Evolutionary conservation across 345 rosid genomes (phyloP).

Genomic region (Populus ilicifolia): DNA sequence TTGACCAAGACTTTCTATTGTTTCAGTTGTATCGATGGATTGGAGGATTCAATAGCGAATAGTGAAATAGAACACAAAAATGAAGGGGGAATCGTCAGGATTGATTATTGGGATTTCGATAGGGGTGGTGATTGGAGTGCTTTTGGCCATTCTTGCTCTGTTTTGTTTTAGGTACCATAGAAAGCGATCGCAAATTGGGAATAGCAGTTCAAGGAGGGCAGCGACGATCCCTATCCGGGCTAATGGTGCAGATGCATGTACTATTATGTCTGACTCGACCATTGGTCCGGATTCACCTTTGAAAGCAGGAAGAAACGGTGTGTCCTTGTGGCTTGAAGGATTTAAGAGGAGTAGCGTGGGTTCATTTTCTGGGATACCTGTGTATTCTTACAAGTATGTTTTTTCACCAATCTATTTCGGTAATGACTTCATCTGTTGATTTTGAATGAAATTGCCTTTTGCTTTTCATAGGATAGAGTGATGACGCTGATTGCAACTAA

Average conservation of each 20-base stretch:
- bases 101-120: constrained; percentile 84
- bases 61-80: constrained; percentile 28
- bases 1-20: not conserved
- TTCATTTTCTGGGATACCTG: constrained; percentile 87
- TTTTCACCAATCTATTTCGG: constrained; percentile 1
- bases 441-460: not conserved
- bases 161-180: constrained; percentile 63
- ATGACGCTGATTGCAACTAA: not conserved
- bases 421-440: not conserved
- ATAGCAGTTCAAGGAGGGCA: constrained; percentile 79
- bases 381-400: constrained; percentile 82
- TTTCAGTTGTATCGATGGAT: constrained; percentile 51
- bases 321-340: constrained; percentile 76
- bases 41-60: constrained; percentile 33
- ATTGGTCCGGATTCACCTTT: constrained; percentile 83
- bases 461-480: not conserved
- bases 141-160: constrained; percentile 60
- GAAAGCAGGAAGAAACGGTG: constrained; percentile 56
- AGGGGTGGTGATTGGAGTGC: constrained; percentile 89
- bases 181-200: constrained; percentile 82
- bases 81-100: constrained; percentile 79
- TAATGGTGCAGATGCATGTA: constrained; percentile 72
- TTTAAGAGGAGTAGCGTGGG: constrained; percentile 54
- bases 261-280: constrained; percentile 75
- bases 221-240: constrained; percentile 69